Evolutionary conservation across 352 stramenopile species (phyloP).

Genomic region (Globisporangium paroecandrum): DNA sequence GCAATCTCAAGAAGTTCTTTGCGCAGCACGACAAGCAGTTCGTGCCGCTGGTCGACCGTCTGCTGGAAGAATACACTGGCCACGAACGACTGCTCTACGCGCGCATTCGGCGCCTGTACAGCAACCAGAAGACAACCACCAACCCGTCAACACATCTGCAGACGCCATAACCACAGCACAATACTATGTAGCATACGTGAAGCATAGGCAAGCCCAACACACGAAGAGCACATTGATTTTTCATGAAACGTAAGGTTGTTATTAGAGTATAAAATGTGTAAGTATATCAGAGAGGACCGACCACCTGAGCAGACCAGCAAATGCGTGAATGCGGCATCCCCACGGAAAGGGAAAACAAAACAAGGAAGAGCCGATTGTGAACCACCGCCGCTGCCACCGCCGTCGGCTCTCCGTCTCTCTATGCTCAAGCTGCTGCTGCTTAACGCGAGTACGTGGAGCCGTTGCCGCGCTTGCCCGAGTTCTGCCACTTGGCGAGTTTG

Average conservation of each 20-base stretch:
- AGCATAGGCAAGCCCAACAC: neutral
- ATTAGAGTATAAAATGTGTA: conserved; percentile 27
- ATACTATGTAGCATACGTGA: neutral
- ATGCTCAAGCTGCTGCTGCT: conserved; percentile 24
- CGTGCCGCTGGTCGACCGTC: conserved; percentile 29
- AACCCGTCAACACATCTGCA: neutral
- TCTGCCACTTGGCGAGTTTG: conserved; percentile 89
- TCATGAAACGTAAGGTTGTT: conserved; percentile 15
- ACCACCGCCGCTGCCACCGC: neutral
- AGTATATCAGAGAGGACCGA: neutral
- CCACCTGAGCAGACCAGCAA: neutral
- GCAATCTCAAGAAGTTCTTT: conserved; percentile 45
- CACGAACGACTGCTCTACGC: conserved; percentile 55
- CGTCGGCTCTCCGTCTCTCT: conserved; percentile 14
- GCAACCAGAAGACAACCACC: neutral
- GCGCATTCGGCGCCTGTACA: conserved; percentile 43
- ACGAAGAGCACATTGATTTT: neutral
- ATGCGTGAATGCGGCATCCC: neutral
- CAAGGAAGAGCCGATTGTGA: conserved; percentile 9
- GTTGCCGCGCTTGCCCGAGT: conserved; percentile 84
- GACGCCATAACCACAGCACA: neutral
- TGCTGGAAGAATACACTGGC: conserved; percentile 50
- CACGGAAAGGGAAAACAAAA: conserved; percentile 8
- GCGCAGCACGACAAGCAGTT: conserved; percentile 41
- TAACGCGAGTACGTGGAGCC: conserved; percentile 81